These are phyloP conservation scores for Penicillium palitans DNA, from an alignment of 2,329 filamentous ascomycete genomes.

Conservation along the genomic window DNA sequence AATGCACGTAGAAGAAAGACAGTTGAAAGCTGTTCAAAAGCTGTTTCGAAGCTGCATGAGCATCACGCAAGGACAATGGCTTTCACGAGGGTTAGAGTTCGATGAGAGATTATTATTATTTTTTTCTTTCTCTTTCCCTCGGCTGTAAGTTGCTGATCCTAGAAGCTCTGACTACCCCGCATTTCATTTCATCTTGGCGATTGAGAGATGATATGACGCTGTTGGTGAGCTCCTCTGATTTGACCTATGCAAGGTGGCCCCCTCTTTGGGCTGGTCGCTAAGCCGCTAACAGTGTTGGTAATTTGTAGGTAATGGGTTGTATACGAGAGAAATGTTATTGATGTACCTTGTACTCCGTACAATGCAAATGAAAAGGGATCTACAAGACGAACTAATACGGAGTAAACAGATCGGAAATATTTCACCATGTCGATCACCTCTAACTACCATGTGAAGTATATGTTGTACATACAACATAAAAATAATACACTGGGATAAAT, in stretches of 20 bases:
- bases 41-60: neutral
- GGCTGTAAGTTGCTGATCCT: neutral
- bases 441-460: neutral
- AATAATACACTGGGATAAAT: neutral
- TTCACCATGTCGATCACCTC: neutral
- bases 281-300: neutral
- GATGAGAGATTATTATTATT: neutral
- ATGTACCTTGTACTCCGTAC: neutral
- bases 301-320: neutral
- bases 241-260: neutral
- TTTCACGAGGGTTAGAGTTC: neutral
- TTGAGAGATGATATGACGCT: neutral
- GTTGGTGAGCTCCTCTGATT: constrained; percentile 1
- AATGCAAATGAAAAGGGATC: too few relatives aligned
- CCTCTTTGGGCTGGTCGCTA: neutral
- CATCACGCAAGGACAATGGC: neutral
- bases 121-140: neutral
- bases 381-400: neutral
- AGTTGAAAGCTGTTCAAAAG: neutral
- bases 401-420: neutral
- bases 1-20: too few relatives aligned
- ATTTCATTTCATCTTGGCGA: constrained; percentile 1
- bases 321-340: neutral
- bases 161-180: constrained; percentile 8
- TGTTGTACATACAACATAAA: neutral